Percentiles rank a stretch among this genome's conserved stretches.
Conservation (phyloP, 192 early-diverging fungal species). For the Phycomyces nitens region DNA sequence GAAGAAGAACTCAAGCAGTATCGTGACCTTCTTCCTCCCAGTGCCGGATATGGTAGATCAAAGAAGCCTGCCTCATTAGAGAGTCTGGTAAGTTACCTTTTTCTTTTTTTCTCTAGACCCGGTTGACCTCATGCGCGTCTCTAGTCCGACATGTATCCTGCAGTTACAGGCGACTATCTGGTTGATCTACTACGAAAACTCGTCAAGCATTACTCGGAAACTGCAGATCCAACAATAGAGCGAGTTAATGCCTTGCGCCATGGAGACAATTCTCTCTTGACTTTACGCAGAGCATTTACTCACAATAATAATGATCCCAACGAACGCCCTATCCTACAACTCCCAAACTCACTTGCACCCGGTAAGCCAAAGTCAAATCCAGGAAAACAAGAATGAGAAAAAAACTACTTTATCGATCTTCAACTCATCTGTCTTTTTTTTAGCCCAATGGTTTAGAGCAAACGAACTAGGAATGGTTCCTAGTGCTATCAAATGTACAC, state of each 20-base stretch:
- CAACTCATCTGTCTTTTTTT: background rate
- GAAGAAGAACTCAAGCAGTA: constrained; percentile 42
- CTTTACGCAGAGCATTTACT: constrained; percentile 4
- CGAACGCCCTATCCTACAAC: background rate
- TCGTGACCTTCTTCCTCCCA: constrained; percentile 56
- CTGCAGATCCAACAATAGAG: constrained; percentile 19
- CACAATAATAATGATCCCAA: background rate
- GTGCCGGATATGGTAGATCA: constrained; percentile 69
- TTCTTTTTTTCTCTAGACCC: constrained; percentile 8
- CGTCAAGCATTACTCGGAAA: constrained; percentile 32
- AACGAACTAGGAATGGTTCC: constrained; percentile 22
- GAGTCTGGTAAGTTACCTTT: constrained; percentile 48
- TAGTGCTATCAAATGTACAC: constrained; percentile 6
- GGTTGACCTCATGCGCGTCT: constrained; percentile 18
- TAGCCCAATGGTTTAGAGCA: constrained; percentile 23
- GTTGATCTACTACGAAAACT: constrained; percentile 34
- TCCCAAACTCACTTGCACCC: background rate
- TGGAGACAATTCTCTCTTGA: constrained; percentile 32
- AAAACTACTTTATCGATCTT: background rate
- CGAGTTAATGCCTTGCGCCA: constrained; percentile 25
- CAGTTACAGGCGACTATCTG: constrained; percentile 15
- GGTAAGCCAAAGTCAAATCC: background rate
- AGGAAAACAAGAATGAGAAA: background rate
- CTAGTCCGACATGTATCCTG: constrained; percentile 26
- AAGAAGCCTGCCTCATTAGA: constrained; percentile 47